Base-by-base conservation (phyloP, 768 basidiomycete genomes). In the Tulasnella sp. region DNA sequence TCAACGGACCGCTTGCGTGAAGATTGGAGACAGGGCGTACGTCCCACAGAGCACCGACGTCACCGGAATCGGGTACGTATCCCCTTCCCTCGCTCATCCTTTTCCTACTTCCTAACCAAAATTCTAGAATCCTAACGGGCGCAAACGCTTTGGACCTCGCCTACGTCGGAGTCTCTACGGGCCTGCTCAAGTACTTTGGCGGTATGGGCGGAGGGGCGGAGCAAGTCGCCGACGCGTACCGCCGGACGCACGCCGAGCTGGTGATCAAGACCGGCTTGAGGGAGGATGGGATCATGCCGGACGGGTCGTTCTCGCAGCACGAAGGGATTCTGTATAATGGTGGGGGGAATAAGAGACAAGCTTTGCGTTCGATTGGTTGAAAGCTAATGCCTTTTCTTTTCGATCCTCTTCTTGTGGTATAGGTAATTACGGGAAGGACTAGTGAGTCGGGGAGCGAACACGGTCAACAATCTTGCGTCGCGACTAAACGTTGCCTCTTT, bases 261-360 rank as follows among this genome's bases (percentile, higher is more conserved):
- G 85, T 88, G 12, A 85, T 93, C 42, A 46, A 78, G 16, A 34
- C 54, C 34, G 77, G 50, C 4, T 11, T 24, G 20, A 80, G 44
- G 78, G 89, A 88, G 20, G 93, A 94, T 83, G 93, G 93, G 12
- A 92, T 94, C 54, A 82, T 87, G 22, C 84, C 85, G 0, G 88
- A 89, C 82, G 88, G 88, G 3, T 86, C 84, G 75, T 88, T 88
- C 81, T 81, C 82, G 50, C 87, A 93, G 84, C 93, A 93, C 84
- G 84, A 83, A n/a, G 92, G 92, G 31, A 87, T 93, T n/a, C 84
- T 92, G 6, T 93, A 93, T 83, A 92, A 91, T 75, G 93, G 93
- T 64, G 34, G n/a, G n/a, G n/a, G n/a, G n/a, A n/a, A n/a, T n/a
- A n/a, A n/a, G n/a, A n/a, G n/a, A n/a, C n/a, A n/a, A n/a, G n/a